Base-by-base conservation (phyloP, 2,329 filamentous ascomycete genomes). In the Calonectria hongkongensis region DNA sequence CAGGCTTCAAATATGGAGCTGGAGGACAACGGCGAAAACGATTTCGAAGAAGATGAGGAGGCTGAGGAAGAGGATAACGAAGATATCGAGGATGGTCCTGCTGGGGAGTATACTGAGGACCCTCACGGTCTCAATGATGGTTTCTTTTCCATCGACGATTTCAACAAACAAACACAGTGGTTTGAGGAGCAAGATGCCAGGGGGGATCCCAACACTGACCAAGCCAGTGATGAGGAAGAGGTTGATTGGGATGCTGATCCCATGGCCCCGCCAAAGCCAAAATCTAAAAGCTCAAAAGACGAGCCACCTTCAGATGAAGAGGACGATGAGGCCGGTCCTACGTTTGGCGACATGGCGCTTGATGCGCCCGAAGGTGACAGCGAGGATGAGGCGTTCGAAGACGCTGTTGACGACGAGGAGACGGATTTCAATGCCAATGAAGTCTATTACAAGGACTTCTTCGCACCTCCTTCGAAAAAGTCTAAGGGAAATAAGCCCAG, bases 71-170 rank as follows among this genome's bases (percentile, higher is more conserved):
- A 82, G 2, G 84, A 82, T 9, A 82, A 82, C 6, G 79, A 79
- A 3, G 82, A 81, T 1, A 83, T 80, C 0, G 83, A 85, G 0
- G 83, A 84, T 0, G 82, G 82, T 1, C 83, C 84, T 0, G 87
- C 87, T 0, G 87, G 89, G 0, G 88, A 89, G 2, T 87, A 86
- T 1, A 84, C 85, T 13, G 86, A 88, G 4, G 88, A 98, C 80
- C 92, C 92, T 4, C 89, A 97, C 81, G 95, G 95, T 8, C 90
- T 99, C 39, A 98, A 99, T 80, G 97, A 99, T 81, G 96, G 95
- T 6, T 99, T 99, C 86, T 99, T 99, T 86, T 98, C 95, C 18
- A 96, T 99, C 79, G 96, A 98, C 80, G 92, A 97, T 72, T 99
- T 99, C 89, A 99, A 99, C 88, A 95, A 93, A 82, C 94, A 97